Base-by-base conservation (phyloP, 805 yeast genomes). In the Maudiozyma bulderi region DNA sequence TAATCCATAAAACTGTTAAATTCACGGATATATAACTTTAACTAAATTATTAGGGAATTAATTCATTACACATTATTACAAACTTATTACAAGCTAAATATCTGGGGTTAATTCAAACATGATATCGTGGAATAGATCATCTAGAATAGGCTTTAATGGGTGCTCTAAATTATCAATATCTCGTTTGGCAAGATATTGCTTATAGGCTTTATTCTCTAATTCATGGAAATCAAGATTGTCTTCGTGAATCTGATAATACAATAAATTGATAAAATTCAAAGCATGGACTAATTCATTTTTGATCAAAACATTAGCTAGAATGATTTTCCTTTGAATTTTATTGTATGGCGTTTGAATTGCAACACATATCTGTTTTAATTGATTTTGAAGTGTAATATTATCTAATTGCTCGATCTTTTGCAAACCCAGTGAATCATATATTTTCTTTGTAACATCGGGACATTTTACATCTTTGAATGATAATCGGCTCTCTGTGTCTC, bases 361-460 rank as follows among this genome's bases (percentile, higher is more conserved):
- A 5, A 68, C 52, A 46, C 68, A 54, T 11, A 68, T 51, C 52
- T 67, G 63, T 50, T 68, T 70, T 30, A 68, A 54, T 3, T 60
- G 49, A 53, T 69, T 70, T 32, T 66, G 70, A 14, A 68, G 58
- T 15, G 62, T 57, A 1, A 60, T 54, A 51, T 63, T 33, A 31
- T 63, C 54, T n/a, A 67, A 54, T 3, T 50, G 44, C 43, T 69
- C 71, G 13, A 70, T 59, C 29, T 51, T 42, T 1, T 55, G 51
- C 1, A 70, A 11, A 6, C 48, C 33, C 6, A 52, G 32, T 2
- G 46, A 11, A 8, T 48, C 32, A 35, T 15, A 48, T 8, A 29
- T 31, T 5, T 42, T 20, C n/a, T 13, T 28, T 6, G 48, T 8
- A 10, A 52, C 30, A 8, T 44, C 42, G 8, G 50, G 44, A 31